Evolutionary conservation across 306 rosid genomes (phyloP), one percentile per base, ranked within the genome.

Genomic region (Vachellia pachyceras): DNA sequence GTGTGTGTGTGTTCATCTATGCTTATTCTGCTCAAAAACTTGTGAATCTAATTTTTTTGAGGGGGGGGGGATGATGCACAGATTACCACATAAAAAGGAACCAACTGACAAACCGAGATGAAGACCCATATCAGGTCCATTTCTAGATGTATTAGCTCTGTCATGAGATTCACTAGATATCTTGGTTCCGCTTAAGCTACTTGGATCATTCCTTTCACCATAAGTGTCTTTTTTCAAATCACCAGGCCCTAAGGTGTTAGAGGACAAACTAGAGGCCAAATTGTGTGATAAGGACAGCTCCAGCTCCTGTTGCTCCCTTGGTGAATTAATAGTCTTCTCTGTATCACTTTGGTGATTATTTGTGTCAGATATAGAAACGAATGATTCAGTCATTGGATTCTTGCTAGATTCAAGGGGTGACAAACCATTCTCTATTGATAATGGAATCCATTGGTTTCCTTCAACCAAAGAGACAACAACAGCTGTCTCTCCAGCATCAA

Each of bases 401-500:
- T 78, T 72, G 57, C 85, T 89, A 87, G 83, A 86, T 88, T 86
- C 85, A 82, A 75, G 60, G 58, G 83, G 78, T 77, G 91, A 80
- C 40, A 61, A 72, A 65, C 42, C 60, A 73, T 84, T 85, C 72
- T 84, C 87, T 60, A 76, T 79, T 87, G 87, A 83, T 81, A 79
- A 82, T 69, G 77, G 87, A 66, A 77, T 69, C 84, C 79, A 65
- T 64, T 87, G 86, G 60, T 77, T 84, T 77, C 80, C 84, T 72
- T 85, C 98, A 81, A 91, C 90, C 92, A 91, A 84, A 3, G 98
- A 95, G 83, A 95, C 94, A 81, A 95, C 98, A 82, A 95, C 82
- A 83, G 98, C 97, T 20, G 96, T 95, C 84, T 95, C 98, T 78
- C 98, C 99, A 40, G 89, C 64, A 90, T 95, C 99, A 78, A 94